Conservation (phyloP, 1,139 yeast species). For the Kluyveromyces sp. region DNA sequence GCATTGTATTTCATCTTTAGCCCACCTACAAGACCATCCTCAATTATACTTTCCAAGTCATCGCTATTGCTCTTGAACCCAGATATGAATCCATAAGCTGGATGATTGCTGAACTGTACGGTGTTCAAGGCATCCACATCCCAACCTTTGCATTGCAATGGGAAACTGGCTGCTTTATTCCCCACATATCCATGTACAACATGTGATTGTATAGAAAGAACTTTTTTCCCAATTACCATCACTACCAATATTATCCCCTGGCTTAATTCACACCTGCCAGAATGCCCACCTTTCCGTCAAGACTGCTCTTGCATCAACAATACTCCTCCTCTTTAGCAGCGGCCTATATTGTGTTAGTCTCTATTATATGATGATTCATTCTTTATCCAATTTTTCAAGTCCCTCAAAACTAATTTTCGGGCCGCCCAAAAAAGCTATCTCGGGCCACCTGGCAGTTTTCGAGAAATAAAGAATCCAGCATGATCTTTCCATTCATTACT, state of each 20-base stretch:
- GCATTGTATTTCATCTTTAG: slow-evolving; percentile 44
- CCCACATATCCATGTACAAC: slow-evolving; percentile 88
- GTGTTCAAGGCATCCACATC: slow-evolving; percentile 77
- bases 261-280: too few relatives aligned
- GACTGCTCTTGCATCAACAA: too few relatives aligned
- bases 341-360: too few relatives aligned
- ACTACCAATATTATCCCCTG: not conserved
- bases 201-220: slow-evolving; percentile 65
- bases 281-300: too few relatives aligned
- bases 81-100: slow-evolving; percentile 58
- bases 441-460: too few relatives aligned
- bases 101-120: slow-evolving; percentile 75
- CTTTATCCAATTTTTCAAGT: too few relatives aligned
- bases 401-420: too few relatives aligned
- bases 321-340: too few relatives aligned
- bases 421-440: too few relatives aligned
- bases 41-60: slow-evolving; percentile 35
- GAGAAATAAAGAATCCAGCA: too few relatives aligned
- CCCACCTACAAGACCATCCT: slow-evolving; percentile 41
- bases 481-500: too few relatives aligned
- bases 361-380: too few relatives aligned
- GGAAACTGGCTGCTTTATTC: slow-evolving; percentile 71
- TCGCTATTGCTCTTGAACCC: slow-evolving; percentile 39
- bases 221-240: slow-evolving; percentile 14
- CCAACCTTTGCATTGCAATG: slow-evolving; percentile 56